phyloP scores from a whole-genome alignment of 768 basidiomycete species.

The Neoboletus subvelutipes region DNA sequence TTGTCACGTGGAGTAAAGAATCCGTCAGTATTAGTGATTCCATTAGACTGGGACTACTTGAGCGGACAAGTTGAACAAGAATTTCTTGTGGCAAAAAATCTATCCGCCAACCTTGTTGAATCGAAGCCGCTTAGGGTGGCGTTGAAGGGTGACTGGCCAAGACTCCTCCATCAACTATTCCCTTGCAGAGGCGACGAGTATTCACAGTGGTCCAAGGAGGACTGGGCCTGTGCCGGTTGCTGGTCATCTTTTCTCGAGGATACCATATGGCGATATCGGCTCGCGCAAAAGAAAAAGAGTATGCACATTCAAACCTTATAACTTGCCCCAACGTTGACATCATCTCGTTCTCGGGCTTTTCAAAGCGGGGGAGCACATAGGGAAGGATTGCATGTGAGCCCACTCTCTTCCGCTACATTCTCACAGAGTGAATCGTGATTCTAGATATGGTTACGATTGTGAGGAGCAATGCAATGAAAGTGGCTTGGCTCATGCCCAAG shows the following conservation, averaged over 20 bases:
- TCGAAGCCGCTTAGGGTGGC: neutral
- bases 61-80: neutral
- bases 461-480: neutral
- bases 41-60: slow-evolving; percentile 2
- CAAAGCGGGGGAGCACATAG: neutral
- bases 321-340: neutral
- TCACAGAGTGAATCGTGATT: neutral
- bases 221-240: neutral
- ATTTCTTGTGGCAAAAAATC: neutral
- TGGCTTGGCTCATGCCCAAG: neutral
- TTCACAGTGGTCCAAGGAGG: neutral
- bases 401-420: neutral
- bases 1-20: neutral
- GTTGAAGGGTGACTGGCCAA: neutral
- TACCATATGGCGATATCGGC: slow-evolving; percentile 6
- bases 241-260: neutral
- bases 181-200: neutral
- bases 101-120: neutral
- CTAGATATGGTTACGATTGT: slow-evolving; percentile 8
- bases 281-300: neutral
- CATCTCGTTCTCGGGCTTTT: neutral
- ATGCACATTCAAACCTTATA: neutral
- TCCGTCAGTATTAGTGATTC: no score
- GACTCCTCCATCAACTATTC: slow-evolving; percentile 1
- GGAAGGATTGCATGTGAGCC: slow-evolving; percentile 3